Percentiles rank a stretch among this genome's conserved stretches.
Conservation (phyloP, 2,329 filamentous ascomycete species). For the Xylariaceae sp. region DNA sequence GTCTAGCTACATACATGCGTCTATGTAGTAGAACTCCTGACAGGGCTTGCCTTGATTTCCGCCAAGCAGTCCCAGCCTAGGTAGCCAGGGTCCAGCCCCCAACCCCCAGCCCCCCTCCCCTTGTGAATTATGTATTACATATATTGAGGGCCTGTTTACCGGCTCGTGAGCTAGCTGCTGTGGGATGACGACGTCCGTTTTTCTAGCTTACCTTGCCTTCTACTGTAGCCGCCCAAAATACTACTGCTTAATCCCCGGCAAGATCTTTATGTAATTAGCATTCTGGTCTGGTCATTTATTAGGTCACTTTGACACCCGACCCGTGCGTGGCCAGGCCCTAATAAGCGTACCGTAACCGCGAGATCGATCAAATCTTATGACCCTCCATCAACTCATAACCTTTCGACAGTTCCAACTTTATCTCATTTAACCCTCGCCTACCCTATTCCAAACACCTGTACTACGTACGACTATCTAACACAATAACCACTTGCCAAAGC, state of each 20-base stretch:
- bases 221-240: constrained; percentile 10
- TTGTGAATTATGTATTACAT: no score
- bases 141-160: no score
- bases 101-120: no score
- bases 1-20: constrained; percentile 3
- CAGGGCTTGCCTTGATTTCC: constrained; percentile 25
- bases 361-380: constrained; percentile 24
- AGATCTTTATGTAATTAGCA: constrained; percentile 22
- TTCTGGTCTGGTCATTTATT: constrained; percentile 11
- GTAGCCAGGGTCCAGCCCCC: no score
- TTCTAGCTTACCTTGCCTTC: constrained; percentile 16
- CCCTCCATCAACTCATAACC: constrained; percentile 21
- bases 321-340: constrained; percentile 16
- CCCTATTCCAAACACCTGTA: constrained; percentile 4
- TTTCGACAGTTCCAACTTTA: constrained; percentile 21
- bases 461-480: constrained; percentile 1
- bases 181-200: constrained; percentile 37
- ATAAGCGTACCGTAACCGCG: constrained; percentile 11
- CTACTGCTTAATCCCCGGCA: constrained; percentile 17
- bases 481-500: constrained; percentile 2
- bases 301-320: constrained; percentile 22
- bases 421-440: constrained; percentile 6
- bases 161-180: constrained; percentile 19
- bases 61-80: constrained; percentile 23
- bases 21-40: not conserved